These are phyloP conservation scores for Gossypium davidsonii DNA, from an alignment of 441 rosid species.

Conservation along the genomic window DNA sequence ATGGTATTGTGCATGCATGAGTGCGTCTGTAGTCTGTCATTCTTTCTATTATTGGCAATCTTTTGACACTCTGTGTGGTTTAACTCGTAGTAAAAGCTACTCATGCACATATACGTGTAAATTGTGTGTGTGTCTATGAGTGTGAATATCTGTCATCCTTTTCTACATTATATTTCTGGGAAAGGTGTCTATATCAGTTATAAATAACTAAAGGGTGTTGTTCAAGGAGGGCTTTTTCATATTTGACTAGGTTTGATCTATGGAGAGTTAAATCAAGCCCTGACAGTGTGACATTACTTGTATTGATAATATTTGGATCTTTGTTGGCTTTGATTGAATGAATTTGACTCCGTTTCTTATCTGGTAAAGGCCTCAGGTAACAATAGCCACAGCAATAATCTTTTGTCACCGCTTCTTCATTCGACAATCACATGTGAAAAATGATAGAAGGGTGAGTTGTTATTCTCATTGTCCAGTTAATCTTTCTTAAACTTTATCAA, in stretches of 20 bases:
- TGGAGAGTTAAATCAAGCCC: too few relatives aligned
- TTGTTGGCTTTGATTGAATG: background rate
- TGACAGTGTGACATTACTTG: background rate
- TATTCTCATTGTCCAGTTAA: background rate
- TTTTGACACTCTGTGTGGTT: too few relatives aligned
- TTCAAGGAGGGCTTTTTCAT: too few relatives aligned
- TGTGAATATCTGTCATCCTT: background rate
- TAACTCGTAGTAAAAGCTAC: too few relatives aligned
- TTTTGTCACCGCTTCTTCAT: conserved; percentile 90
- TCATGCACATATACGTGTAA: background rate
- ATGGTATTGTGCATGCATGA: background rate
- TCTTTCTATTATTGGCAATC: background rate
- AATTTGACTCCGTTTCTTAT: conserved; percentile 24
- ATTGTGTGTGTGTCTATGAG: background rate
- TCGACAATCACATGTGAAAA: conserved; percentile 90
- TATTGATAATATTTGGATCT: background rate
- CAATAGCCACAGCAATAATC: conserved; percentile 88
- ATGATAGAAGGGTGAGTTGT: conserved; percentile 82
- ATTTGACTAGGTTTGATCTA: too few relatives aligned
- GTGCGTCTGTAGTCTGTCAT: background rate
- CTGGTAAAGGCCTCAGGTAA: conserved; percentile 75
- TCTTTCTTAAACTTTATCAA: background rate
- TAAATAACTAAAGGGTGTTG: too few relatives aligned
- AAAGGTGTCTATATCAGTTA: too few relatives aligned
- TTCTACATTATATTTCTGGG: background rate